A percentile compares a stretch with the other conserved stretches of the same genome.
Conservation (phyloP, 2,329 filamentous ascomycete species). For the Aureobasidium sp. region DNA sequence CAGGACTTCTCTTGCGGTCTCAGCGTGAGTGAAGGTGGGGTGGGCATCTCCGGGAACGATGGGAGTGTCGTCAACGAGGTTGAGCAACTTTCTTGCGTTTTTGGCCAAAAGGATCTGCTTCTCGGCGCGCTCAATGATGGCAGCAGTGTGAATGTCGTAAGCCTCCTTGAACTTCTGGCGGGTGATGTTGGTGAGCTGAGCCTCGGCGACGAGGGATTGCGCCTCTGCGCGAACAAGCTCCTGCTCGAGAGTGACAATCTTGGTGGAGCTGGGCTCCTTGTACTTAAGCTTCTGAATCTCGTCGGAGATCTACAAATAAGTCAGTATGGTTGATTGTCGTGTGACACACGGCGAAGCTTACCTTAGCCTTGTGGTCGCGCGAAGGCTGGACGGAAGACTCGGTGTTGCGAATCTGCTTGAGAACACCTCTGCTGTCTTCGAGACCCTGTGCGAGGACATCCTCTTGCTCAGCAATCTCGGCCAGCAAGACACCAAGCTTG, state of each 20-base stretch:
- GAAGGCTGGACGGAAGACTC: slow-evolving; percentile 93
- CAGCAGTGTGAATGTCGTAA: slow-evolving; percentile 79
- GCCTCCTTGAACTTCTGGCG: slow-evolving; percentile 94
- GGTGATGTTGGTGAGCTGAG: slow-evolving; percentile 91
- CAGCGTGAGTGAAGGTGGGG: slow-evolving; percentile 56
- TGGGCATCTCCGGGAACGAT: slow-evolving; percentile 78
- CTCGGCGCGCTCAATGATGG: slow-evolving; percentile 90
- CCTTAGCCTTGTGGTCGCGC: slow-evolving; percentile 75
- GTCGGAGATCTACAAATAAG: slow-evolving; percentile 57
- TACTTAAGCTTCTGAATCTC: slow-evolving; percentile 88
- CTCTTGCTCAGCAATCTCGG: slow-evolving; percentile 91
- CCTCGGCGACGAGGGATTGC: slow-evolving; percentile 91
- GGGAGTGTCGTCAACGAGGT: slow-evolving; percentile 81
- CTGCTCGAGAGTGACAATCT: slow-evolving; percentile 81
- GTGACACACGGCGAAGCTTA: slow-evolving; percentile 19
- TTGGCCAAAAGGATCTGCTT: slow-evolving; percentile 93
- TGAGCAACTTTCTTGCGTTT: slow-evolving; percentile 77
- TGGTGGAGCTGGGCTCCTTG: slow-evolving; percentile 81
- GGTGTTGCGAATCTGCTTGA: slow-evolving; percentile 93
- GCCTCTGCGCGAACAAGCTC: slow-evolving; percentile 94
- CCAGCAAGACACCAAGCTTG: slow-evolving; percentile 87
- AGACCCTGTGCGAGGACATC: slow-evolving; percentile 78
- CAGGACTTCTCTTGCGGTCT: slow-evolving; percentile 72
- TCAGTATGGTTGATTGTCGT: slow-evolving; percentile 2
- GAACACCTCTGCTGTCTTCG: slow-evolving; percentile 71